A percentile compares a stretch with the other conserved stretches of the same genome.
phyloP scores from a whole-genome alignment of 75 land plant genomes.

The Pinus tabuliformis region DNA sequence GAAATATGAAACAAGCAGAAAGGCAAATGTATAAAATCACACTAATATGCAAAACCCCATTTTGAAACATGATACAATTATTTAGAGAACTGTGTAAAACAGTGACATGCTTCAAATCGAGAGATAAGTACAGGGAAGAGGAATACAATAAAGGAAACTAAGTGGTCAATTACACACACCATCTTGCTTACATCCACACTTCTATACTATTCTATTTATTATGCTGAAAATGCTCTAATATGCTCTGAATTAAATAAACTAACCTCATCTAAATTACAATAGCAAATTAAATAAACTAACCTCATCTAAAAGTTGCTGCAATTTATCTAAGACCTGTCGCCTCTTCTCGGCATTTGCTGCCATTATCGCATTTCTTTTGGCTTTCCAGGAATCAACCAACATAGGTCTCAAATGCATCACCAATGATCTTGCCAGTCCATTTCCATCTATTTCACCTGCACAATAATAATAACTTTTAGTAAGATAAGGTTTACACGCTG shows the following conservation, averaged over 20 bases:
- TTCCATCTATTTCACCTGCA: conserved; percentile 59
- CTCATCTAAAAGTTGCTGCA: conserved; percentile 89
- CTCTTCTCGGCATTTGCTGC: conserved; percentile 68
- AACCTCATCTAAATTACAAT: conserved; percentile 77
- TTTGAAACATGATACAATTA: neutral
- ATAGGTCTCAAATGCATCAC: conserved; percentile 64
- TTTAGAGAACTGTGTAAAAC: neutral
- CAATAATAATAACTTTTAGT: neutral
- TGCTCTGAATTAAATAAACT: neutral
- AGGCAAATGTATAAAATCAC: neutral
- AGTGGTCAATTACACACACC: neutral
- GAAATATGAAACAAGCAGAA: neutral
- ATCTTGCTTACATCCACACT: neutral
- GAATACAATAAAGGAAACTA: neutral
- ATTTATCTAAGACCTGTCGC: conserved; percentile 58
- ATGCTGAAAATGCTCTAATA: neutral
- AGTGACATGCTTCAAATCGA: neutral
- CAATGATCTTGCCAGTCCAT: conserved; percentile 43
- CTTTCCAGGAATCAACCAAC: conserved; percentile 57
- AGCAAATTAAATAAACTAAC: conserved; percentile 25
- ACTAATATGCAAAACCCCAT: neutral
- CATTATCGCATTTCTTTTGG: conserved; percentile 53
- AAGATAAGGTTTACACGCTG: neutral
- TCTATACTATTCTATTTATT: neutral
- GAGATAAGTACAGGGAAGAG: neutral